Conservation (phyloP, 176 grass and related monocot species). For the Phoenix roebelenii region DNA sequence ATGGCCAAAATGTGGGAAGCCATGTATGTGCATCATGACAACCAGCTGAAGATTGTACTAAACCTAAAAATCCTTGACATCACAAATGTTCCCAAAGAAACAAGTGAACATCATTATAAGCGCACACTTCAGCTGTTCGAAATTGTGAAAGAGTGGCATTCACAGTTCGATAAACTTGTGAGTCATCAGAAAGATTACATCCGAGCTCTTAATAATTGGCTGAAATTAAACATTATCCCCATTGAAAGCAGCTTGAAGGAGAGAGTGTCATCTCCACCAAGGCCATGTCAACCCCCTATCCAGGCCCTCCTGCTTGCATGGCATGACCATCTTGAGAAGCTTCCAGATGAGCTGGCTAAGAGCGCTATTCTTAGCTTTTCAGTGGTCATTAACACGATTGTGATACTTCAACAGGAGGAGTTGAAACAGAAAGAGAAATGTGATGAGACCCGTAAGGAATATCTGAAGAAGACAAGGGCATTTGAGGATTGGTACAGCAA, state of each 20-base stretch:
- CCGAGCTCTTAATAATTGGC: slow-evolving; percentile 60
- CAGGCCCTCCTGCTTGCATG: slow-evolving; percentile 68
- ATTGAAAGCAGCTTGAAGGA: slow-evolving; percentile 95
- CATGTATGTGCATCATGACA: slow-evolving; percentile 58
- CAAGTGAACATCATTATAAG: slow-evolving; percentile 62
- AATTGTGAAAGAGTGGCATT: slow-evolving; percentile 70
- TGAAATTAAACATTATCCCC: slow-evolving; percentile 81
- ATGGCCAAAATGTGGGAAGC: slow-evolving; percentile 94
- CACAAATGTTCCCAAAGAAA: slow-evolving; percentile 60
- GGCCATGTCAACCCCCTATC: slow-evolving; percentile 60
- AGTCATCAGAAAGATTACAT: slow-evolving; percentile 73
- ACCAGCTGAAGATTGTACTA: slow-evolving; percentile 52
- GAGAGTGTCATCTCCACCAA: slow-evolving; percentile 74
- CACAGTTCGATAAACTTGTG: slow-evolving; percentile 62
- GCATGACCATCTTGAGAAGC: slow-evolving; percentile 61
- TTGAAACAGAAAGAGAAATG: slow-evolving; percentile 79
- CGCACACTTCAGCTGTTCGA: slow-evolving; percentile 62
- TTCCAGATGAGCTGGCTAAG: slow-evolving; percentile 74
- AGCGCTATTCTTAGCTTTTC: slow-evolving; percentile 64
- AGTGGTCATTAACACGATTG: slow-evolving; percentile 71
- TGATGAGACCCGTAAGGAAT: slow-evolving; percentile 49
- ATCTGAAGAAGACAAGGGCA: slow-evolving; percentile 43
- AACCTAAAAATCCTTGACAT: slow-evolving; percentile 63
- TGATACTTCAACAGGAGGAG: slow-evolving; percentile 74
- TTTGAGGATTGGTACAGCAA: slow-evolving; percentile 95